phyloP scores from a whole-genome alignment of 306 rosid species.

The Quillaja saponaria region DNA sequence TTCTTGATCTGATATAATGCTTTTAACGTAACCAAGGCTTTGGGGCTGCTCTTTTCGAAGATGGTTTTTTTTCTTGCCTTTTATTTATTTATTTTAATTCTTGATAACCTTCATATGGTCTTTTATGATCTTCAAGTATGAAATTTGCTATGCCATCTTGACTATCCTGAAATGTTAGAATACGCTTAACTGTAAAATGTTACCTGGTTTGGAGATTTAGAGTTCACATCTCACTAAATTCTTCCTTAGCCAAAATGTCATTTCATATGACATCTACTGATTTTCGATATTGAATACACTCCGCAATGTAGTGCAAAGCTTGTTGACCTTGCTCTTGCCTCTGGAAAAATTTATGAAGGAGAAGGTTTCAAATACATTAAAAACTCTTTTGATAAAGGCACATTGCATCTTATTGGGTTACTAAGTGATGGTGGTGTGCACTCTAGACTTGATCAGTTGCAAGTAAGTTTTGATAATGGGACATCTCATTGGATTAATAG shows the following conservation, averaged over 20 bases:
- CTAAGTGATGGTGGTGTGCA: constrained; percentile 95
- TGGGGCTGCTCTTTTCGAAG: no score
- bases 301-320: constrained; percentile 77
- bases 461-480: constrained; percentile 44
- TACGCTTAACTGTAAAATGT: background rate
- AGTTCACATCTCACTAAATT: background rate
- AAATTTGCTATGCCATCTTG: background rate
- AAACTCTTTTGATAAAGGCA: constrained; percentile 60
- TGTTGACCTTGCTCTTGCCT: constrained; percentile 84
- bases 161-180: background rate
- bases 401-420: constrained; percentile 90
- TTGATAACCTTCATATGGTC: no score
- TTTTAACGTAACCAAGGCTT: no score
- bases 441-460: constrained; percentile 81
- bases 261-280: background rate
- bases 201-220: background rate
- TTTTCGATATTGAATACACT: constrained; percentile 14
- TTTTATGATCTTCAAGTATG: no score
- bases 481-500: no score
- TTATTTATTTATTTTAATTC: no score
- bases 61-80: no score
- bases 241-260: background rate
- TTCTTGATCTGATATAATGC: no score
- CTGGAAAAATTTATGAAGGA: constrained; percentile 78
- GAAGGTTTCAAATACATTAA: constrained; percentile 84